Conservation (phyloP, 768 basidiomycete species). For the Coprinopsis sp. region DNA sequence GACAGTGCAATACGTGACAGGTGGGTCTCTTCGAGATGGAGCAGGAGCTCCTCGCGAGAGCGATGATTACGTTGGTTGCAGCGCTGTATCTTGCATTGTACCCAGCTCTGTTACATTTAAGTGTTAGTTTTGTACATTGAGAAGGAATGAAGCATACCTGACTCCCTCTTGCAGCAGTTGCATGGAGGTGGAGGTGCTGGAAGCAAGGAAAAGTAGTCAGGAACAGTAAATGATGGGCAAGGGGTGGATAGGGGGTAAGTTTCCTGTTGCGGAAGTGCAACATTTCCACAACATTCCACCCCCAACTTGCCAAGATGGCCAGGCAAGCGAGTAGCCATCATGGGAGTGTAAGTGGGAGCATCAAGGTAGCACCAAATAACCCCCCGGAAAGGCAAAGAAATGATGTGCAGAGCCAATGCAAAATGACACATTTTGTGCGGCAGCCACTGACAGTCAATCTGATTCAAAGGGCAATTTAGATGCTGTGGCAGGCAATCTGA, state of each 20-base stretch:
- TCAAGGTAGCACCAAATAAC: too few relatives aligned
- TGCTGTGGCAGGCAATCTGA: background rate
- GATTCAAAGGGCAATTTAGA: background rate
- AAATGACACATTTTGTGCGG: background rate
- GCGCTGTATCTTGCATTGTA: constrained; percentile 17
- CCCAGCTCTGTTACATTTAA: constrained; percentile 4
- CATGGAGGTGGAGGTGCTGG: background rate
- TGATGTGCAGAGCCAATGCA: background rate
- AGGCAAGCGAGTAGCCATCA: too few relatives aligned
- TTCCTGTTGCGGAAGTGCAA: background rate
- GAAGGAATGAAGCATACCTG: background rate
- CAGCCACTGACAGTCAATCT: background rate
- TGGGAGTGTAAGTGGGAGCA: too few relatives aligned
- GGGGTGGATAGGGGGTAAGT: background rate
- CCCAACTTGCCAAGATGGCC: too few relatives aligned
- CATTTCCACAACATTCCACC: too few relatives aligned
- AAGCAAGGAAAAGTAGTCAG: background rate
- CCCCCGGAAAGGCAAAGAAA: background rate
- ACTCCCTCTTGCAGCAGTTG: background rate
- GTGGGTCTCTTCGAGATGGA: constrained; percentile 24
- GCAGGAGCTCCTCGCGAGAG: constrained; percentile 14
- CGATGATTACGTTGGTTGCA: constrained; percentile 18
- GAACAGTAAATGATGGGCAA: background rate
- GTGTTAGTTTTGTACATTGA: background rate
- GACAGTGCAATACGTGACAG: constrained; percentile 18